phyloP scores from a whole-genome alignment of 2,329 filamentous ascomycete species.

The Boeremia exigua region DNA sequence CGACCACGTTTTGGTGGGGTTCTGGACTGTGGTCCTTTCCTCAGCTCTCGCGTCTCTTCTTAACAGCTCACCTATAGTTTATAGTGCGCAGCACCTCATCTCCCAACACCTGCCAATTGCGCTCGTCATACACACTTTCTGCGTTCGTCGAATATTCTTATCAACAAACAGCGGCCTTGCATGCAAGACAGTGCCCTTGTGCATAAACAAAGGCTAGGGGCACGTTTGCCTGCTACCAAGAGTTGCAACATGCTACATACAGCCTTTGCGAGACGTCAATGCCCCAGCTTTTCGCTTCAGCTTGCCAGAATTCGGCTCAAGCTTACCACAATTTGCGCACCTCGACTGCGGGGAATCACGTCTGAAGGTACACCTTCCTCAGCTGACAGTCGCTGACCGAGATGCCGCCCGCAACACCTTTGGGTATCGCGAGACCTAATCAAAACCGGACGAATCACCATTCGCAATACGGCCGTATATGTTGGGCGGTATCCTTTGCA shows the following conservation, averaged over 20 bases:
- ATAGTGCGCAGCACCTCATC: constrained; percentile 10
- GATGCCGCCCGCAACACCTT: not conserved
- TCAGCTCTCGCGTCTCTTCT: not conserved
- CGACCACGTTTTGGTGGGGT: constrained; percentile 2
- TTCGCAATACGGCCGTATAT: not conserved
- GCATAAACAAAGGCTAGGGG: not conserved
- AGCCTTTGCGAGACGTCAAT: not conserved
- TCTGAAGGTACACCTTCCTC: not conserved
- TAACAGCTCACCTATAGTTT: constrained; percentile 5
- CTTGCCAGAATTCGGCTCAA: not conserved
- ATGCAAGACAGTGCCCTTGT: not conserved
- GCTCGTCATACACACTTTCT: constrained; percentile 2
- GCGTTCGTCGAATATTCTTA: constrained; percentile 1
- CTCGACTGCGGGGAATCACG: constrained; percentile 2
- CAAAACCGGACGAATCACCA: not conserved
- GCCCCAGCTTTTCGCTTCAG: not conserved
- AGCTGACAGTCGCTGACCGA: not conserved
- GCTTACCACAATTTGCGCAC: constrained; percentile 6
- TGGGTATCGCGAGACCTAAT: not conserved
- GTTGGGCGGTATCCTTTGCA: not conserved
- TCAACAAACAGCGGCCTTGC: constrained; percentile 2
- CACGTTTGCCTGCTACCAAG: not conserved
- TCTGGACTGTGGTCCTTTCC: constrained; percentile 10
- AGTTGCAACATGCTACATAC: not conserved
- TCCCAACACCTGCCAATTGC: constrained; percentile 13